Evolutionary conservation across 768 basidiomycete species (phyloP).

Genomic region (Lactifluus piperatus): DNA sequence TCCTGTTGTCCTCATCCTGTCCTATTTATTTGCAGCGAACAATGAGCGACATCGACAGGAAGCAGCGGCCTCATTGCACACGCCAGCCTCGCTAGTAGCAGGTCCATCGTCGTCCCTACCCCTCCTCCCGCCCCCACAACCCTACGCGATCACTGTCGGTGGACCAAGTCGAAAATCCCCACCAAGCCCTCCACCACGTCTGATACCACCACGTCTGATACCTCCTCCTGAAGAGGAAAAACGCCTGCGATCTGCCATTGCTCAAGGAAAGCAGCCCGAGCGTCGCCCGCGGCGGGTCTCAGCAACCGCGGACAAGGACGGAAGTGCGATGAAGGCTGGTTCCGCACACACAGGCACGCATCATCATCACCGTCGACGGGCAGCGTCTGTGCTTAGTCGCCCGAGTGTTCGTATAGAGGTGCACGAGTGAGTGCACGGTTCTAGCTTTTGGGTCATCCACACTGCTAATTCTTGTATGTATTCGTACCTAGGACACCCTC

Average conservation of each 20-base stretch:
- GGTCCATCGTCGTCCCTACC: conserved; percentile 6
- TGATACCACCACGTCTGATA: conserved; percentile 6
- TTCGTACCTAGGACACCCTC: not conserved
- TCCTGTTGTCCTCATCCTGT: not conserved
- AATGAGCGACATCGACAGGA: conserved; percentile 23
- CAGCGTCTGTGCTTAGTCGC: conserved; percentile 14
- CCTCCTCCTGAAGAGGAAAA: conserved; percentile 6
- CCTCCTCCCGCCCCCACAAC: conserved; percentile 2
- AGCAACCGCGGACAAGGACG: conserved; percentile 9
- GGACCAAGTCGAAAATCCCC: not conserved
- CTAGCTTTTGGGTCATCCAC: not conserved
- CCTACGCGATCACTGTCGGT: conserved; percentile 11
- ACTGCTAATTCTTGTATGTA: not conserved
- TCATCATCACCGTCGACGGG: conserved; percentile 12
- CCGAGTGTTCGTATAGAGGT: conserved; percentile 20
- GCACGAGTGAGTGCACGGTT: conserved; percentile 11
- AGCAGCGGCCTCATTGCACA: conserved; percentile 13
- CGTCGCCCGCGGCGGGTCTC: conserved; percentile 12
- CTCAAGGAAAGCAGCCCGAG: conserved; percentile 13
- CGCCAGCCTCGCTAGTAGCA: conserved; percentile 15
- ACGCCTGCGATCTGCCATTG: conserved; percentile 5
- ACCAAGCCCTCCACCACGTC: conserved; percentile 11
- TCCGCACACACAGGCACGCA: conserved; percentile 12
- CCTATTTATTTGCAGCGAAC: conserved; percentile 20
- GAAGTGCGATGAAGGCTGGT: conserved; percentile 11